Evolutionary conservation across 2,329 filamentous ascomycete genomes (phyloP).

Genomic region (Thielaviopsis euricoi): DNA sequence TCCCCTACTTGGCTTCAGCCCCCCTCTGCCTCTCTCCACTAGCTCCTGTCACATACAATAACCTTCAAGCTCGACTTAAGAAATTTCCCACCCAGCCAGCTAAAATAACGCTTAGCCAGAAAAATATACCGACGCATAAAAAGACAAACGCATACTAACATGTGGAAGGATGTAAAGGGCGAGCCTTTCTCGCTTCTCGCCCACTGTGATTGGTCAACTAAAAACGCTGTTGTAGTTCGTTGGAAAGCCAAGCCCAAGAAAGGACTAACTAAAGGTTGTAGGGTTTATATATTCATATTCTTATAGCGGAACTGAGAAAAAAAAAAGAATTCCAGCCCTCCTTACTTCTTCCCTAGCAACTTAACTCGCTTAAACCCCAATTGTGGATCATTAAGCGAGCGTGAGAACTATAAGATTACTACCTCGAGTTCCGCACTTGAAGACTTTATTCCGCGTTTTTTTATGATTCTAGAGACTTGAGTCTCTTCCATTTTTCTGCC

Average conservation of each 20-base stretch:
- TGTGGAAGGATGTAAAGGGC: background rate
- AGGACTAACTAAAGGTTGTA: no score
- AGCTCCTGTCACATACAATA: no score
- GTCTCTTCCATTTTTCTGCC: background rate
- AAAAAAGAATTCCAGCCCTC: no score
- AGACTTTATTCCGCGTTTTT: background rate
- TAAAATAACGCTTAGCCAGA: no score
- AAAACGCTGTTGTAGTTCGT: background rate
- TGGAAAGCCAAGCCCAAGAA: background rate
- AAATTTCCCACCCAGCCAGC: no score
- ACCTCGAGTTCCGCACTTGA: background rate
- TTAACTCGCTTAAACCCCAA: background rate
- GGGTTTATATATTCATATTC: background rate
- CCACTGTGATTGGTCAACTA: background rate
- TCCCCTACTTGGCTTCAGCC: no score
- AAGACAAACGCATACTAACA: background rate
- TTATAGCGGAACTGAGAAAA: background rate
- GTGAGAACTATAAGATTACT: background rate
- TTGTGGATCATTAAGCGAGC: background rate
- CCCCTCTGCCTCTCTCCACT: no score
- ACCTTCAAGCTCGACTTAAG: no score
- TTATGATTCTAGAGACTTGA: background rate
- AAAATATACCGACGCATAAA: no score
- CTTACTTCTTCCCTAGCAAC: no score
- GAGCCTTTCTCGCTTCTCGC: background rate